Base-by-base conservation (phyloP, 352 stramenopile genomes). In the Pythium biforme region DNA sequence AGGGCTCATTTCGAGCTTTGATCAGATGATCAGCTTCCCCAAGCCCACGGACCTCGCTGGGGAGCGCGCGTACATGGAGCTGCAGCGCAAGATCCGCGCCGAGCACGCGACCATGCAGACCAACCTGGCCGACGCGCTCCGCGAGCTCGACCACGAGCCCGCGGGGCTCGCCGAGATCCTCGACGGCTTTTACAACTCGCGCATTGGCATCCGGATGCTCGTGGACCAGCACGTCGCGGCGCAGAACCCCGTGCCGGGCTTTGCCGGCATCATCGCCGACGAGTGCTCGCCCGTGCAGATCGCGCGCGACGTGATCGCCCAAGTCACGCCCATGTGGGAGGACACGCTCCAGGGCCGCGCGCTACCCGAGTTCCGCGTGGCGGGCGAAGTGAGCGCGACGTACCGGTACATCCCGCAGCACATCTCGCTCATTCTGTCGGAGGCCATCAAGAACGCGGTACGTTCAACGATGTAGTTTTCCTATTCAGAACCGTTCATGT, bases 381-480 rank as follows among this genome's bases (percentile, higher is more conserved):
- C 37, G 12, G 84, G 84, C 20, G 69, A 92, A 23, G 25, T 60
- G 47, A 62, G 75, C 19, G 84, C 83, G 7, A 87, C 74, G 0
- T 94, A 92, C 58, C 79, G 81, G 43, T 94, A 90, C 73, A 83
- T 94, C 14, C 82, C 82, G 63, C 76, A 90, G 66, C 84, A 94
- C 58, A 89, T 94, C 57, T 81, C 88, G 73, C 77, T 90, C 56
- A 90, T 94, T 62, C 64, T 92, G 10, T 87, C 83, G 1, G 84
- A 94, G 53, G 82, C 88, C 27, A 76, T 94, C 56, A 94, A 94
- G 75, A 86, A 87, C 64, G 82, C 84, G 4, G 83, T 91, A 58
- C 40, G 59, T 60, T 20, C 20, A 29, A 17, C 40, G 40, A 22
- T 12, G 4, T 29, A 34, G 1, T 20, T 27, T 22, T 27, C 9